Base-by-base conservation (phyloP, 2,329 filamentous ascomycete species). In the Leptodontidium sp. region DNA sequence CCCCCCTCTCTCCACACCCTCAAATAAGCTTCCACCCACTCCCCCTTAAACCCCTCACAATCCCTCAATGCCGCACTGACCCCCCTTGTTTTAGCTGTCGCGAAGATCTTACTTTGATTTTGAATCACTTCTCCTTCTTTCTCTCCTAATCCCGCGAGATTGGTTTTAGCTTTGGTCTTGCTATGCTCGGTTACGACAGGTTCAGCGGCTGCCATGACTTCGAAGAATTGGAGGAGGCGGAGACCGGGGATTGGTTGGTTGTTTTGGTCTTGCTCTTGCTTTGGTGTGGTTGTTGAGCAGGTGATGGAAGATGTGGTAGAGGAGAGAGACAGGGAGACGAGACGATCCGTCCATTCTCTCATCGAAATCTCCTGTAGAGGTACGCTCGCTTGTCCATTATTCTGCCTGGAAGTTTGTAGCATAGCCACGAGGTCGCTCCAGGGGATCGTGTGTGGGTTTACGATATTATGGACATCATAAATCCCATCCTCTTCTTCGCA, bases 391-490 rank as follows among this genome's bases (percentile, higher is more conserved):
- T 45, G 24, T 57, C 43, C 29, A n/a, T 53, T 53, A 12, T 43
- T 21, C 6, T 17, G 14, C 32, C 26, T 38, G 21, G 61, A 40
- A n/a, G n/a, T 14, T 52, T 69, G 61, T 0, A 76, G 58, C 67
- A 75, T 73, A 0, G 43, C 26, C 0, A 77, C 45, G 1, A 77
- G 65, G 0, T 32, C 17, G 0, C 35, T 17, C 75, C 75, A 77
- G 1, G 70, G 21, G 2, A 76, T 70, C 1, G 69, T 64, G 8
- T 68, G 17, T 0, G 75, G 74, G 57, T 77, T 77, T 14, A 71
- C 67, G 17, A 77, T 76, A n/a, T 77, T 77, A 38, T 75, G 72
- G 24, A 76, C 72, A 1, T 58, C 21, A 50, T 76, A 75, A 7
- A 50, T 59, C 2, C 32, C 55, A 43, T 45, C 17, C 7, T 52